Base-by-base conservation (phyloP, 768 basidiomycete species). In the Tricholoma flavovirens region DNA sequence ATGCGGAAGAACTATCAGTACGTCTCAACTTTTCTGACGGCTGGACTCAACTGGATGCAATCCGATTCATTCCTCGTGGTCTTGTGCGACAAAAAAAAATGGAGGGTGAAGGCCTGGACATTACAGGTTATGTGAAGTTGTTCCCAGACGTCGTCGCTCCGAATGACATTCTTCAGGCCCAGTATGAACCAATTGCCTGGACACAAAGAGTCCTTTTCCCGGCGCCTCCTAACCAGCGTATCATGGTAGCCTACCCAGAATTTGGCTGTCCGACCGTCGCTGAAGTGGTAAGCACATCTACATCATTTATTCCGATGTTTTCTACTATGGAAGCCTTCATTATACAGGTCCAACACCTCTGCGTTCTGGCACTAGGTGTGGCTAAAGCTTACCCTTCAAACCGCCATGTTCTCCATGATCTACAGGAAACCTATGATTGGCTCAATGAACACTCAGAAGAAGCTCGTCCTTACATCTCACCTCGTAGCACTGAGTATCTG, bases 111-210 rank as follows among this genome's bases (percentile, higher is more conserved):
- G 59, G 48, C 6, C 42, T 70, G 35, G 56, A 61, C 10, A 57
- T 67, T 49, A 60, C 62, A 1, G 43, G 46, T 6, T 69, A 71
- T 50, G 64, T 73, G 26, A 59, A 58, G 1, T 53, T 42, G 4
- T 60, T 79, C n/a, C 70, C 67, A 5, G 35, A 29, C 1, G 56
- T 80, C 9, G 73, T 79, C 3, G 62, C 73, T 0, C 79, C 80
- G 0, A 60, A 43, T 4, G 56, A 78, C 45, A 57, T 79, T 2
- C 68, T 80, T 6, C 71, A 68, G 29, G 46, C 65, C 14, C 67
- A 75, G 29, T 71, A 67, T 50, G 72, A 75, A 58, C 53, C 72
- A 0, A 67, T 82, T 10, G 74, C 74, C 5, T 82, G 81, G 81
- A 78, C 77, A 5, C 80, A 82, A 54, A 65, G 78, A 19, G 78